A percentile compares a stretch with the other conserved stretches of the same genome.
phyloP scores from a whole-genome alignment of 1,284 basidiomycete species.

The Puccinia hordei region DNA sequence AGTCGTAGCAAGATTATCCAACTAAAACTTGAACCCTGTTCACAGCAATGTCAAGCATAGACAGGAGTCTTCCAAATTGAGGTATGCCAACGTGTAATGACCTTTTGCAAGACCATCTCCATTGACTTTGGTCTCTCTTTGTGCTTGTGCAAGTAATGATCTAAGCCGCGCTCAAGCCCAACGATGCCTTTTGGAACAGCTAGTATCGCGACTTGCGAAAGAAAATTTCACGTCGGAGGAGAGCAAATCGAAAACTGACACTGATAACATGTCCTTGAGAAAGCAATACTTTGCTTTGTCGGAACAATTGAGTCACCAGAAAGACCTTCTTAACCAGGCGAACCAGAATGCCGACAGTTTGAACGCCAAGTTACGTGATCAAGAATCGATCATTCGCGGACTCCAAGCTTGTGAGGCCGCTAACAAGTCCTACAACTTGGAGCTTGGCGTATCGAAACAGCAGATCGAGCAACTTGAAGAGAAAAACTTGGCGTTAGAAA shows the following conservation, averaged over 20 bases:
- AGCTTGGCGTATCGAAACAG: background rate
- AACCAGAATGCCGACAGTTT: slow-evolving; percentile 10
- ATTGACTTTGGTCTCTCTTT: background rate
- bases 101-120: background rate
- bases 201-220: slow-evolving; percentile 4
- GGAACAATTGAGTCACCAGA: background rate
- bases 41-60: slow-evolving; percentile 4
- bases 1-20: background rate
- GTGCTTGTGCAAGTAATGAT: background rate
- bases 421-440: background rate
- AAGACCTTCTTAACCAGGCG: background rate
- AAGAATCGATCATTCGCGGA: background rate
- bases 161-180: slow-evolving; percentile 11
- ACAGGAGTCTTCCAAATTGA: slow-evolving; percentile 8
- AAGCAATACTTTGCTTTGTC: background rate
- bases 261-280: background rate
- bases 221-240: slow-evolving; percentile 7
- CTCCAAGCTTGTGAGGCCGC: slow-evolving; percentile 18
- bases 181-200: background rate
- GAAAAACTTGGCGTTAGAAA: background rate
- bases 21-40: background rate
- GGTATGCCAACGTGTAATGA: background rate
- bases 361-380: background rate
- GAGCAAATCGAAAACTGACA: background rate
- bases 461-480: slow-evolving; percentile 3